These are phyloP conservation scores for Fusarium musae DNA, from an alignment of 2,329 filamentous ascomycete genomes.

Conservation along the genomic window DNA sequence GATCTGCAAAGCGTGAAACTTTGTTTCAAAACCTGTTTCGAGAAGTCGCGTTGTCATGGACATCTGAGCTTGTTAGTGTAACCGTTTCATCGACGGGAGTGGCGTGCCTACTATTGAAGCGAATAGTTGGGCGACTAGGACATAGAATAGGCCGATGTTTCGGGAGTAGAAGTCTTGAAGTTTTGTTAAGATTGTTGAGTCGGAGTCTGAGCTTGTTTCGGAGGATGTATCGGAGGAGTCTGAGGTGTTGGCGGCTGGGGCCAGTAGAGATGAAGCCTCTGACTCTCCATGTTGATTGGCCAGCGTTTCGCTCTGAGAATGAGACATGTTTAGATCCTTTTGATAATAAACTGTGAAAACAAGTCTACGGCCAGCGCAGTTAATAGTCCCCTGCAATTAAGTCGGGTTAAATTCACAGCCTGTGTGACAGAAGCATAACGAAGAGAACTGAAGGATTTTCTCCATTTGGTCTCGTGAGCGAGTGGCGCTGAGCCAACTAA, in stretches of 20 bases:
- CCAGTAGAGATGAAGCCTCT: background rate
- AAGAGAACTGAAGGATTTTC: background rate
- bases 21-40: conserved; percentile 48
- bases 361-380: background rate
- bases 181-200: background rate
- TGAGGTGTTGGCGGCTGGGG: background rate
- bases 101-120: conserved; percentile 50
- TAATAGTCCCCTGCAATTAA: fast-evolving
- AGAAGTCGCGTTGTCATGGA: conserved; percentile 53
- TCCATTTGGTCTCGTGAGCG: background rate
- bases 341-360: fast-evolving
- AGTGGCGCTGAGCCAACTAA: background rate
- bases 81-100: fast-evolving
- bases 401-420: background rate
- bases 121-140: conserved; percentile 55
- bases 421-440: background rate
- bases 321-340: conserved; percentile 7
- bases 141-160: conserved; percentile 54
- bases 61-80: conserved; percentile 47
- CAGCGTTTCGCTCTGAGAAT: background rate
- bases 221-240: background rate
- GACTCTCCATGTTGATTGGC: background rate
- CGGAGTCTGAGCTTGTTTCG: background rate
- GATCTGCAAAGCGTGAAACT: conserved; percentile 55
- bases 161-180: conserved; percentile 58